Base-by-base conservation (phyloP, 495 filamentous ascomycete species). In the Parathielavia hyrcaniae region DNA sequence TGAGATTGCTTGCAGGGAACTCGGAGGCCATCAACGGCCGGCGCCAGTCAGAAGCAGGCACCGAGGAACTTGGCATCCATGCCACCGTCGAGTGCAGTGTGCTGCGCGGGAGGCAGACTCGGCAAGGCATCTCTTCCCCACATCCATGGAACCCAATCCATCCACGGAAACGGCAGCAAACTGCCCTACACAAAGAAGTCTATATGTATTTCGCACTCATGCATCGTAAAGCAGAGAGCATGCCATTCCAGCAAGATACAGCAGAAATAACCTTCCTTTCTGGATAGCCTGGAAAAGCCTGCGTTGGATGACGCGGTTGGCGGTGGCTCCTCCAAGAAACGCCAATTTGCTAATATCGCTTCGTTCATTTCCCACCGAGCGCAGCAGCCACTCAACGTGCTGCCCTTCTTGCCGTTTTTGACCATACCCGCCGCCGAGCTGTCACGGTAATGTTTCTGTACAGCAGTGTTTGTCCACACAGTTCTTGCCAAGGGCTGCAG, bases 281-380 rank as follows among this genome's bases (percentile, higher is more conserved):
- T 30, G 26, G 26, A 30, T 30, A 30, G 35, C 35, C 35, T 38
- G 35, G 58, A 47, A 52, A 61, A 51, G 22, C 9, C 5, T 14
- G 13, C 13, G 5, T 20, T 40, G 39, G 16, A 19, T 43, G 50
- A 50, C 45, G 54, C 45, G 26, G 38, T 32, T 26, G 30, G 50
- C 44, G 63, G 46, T 54, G 53, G 59, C 53, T 54, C 26, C 19
- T 39, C 50, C 40, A 50, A 58, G 44, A 30, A 13, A 8, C 12
- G 35, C 51, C 50, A 59, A 52, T 60, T 49, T 55, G 63, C 59
- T 66, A 69, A 73, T 73, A 58, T 73, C 71, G 71, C 67, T 73
- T 73, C 69, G 55, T 61, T 69, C 63, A 71, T 73, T 70, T 71
- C 67, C 67, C 57, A 46, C 54, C n/a, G n/a, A 23, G 45, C 30